Evolutionary conservation across 805 yeast genomes (phyloP), one percentile per base, ranked within the genome.

Genomic region (Suhomyces vadensis): DNA sequence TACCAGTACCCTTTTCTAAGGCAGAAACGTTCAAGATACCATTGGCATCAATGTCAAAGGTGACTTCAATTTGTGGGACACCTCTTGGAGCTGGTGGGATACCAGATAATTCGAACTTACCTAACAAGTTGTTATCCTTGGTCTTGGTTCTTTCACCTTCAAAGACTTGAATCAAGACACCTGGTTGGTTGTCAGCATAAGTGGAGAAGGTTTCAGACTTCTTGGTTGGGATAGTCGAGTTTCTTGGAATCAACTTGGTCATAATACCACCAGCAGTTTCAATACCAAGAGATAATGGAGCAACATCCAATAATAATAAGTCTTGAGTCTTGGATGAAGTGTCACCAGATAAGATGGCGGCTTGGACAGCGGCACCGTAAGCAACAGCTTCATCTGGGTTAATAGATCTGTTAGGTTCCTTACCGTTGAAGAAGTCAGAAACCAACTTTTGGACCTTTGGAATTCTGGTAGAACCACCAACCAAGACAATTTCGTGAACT

Each of bases 341-440:
- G 74, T 90, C 97, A 77, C 97, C 97, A 50, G 96, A 82, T 67
- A 90, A 81, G 66, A 90, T 90, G 57, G 97, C 97, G 57, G 96
- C 97, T 79, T 90, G 97, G 57, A 90, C 97, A 52, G 97, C 97
- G 58, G 97, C 97, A 85, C 97, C 97, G 77, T 90, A 90, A 64
- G 97, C 97, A 73, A 90, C 97, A 64, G 97, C 97, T 78, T 90
- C 97, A 79, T 90, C 97, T 59, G 97, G 97, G 82, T 90, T 90
- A 73, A 90, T 90, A 43, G 96, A 87, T 77, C 83, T 87, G 80
- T 88, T 88, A 74, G 95, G 96, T 76, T 90, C 96, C 78, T 90
- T 91, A 69, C 97, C 97, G 73, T 90, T 87, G 82, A 91, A 90
- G 84, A 84, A 90, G 74, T 91, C 97, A 56, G 96, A 85, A 41